Percentiles rank a stretch among this genome's conserved stretches.
Evolutionary conservation across 257 asterid species (phyloP).

Genomic region (Gentiana dahurica): DNA sequence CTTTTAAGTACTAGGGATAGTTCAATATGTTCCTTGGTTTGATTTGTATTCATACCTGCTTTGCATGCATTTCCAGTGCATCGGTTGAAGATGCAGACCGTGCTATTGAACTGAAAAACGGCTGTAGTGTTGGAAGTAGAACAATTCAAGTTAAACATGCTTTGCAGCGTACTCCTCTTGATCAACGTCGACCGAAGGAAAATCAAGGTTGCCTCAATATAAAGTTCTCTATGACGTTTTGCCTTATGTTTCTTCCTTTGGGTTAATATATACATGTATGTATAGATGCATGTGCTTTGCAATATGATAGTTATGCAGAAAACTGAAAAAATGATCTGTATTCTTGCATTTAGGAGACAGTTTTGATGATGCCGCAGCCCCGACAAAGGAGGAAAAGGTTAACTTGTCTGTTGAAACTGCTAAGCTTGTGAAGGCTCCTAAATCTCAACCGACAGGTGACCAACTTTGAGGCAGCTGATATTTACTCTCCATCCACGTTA

Average conservation of each 20-base stretch:
- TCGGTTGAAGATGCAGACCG: slow-evolving; percentile 73
- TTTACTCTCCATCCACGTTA: neutral
- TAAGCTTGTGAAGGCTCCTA: slow-evolving; percentile 30
- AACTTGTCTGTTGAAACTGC: slow-evolving; percentile 16
- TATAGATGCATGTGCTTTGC: too few relatives aligned
- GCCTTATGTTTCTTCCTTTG: neutral
- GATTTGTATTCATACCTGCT: slow-evolving; percentile 2
- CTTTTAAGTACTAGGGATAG: neutral
- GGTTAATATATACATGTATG: too few relatives aligned
- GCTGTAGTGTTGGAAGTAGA: slow-evolving; percentile 66
- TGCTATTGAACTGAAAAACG: slow-evolving; percentile 75
- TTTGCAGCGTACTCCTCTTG: slow-evolving; percentile 72
- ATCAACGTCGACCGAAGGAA: slow-evolving; percentile 56
- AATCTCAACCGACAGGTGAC: slow-evolving; percentile 37
- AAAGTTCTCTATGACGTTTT: neutral
- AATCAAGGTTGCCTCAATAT: slow-evolving; percentile 44
- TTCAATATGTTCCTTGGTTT: too few relatives aligned
- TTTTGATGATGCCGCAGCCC: slow-evolving; percentile 31
- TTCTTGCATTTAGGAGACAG: slow-evolving; percentile 7
- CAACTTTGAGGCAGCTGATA: slow-evolving; percentile 10
- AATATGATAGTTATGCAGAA: neutral
- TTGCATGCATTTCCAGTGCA: slow-evolving; percentile 41
- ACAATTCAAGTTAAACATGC: slow-evolving; percentile 83
- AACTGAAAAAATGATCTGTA: neutral
- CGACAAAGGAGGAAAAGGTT: slow-evolving; percentile 22